These are phyloP conservation scores for Silene coronaria DNA, from an alignment of 179 eudicot species.

Conservation along the genomic window DNA sequence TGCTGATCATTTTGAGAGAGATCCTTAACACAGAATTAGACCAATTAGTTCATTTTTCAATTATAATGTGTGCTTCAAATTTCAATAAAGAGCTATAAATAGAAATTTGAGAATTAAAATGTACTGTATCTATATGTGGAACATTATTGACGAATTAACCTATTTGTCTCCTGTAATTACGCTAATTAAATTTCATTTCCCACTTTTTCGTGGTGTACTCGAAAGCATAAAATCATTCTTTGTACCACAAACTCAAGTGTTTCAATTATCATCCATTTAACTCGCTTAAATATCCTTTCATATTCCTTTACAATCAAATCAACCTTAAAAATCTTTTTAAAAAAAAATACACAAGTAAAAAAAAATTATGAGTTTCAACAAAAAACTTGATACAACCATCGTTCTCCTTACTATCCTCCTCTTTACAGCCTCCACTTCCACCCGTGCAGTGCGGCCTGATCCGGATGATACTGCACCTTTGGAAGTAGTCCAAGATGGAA, in stretches of 20 bases:
- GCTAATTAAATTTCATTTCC: not conserved
- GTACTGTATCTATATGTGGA: not conserved
- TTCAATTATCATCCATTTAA: not conserved
- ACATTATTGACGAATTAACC: not conserved
- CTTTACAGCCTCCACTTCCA: conserved; percentile 6
- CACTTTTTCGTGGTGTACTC: not conserved
- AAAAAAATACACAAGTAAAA: not conserved
- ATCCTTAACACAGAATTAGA: not conserved
- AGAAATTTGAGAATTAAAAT: not conserved
- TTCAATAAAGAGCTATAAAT: not conserved
- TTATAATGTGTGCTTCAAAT: not conserved
- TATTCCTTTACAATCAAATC: not conserved
- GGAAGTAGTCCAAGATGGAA: too few species aligned
- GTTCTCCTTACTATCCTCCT: conserved; percentile 8
- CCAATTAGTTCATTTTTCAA: too few species aligned
- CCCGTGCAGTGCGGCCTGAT: conserved; percentile 15
- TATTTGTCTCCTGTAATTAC: not conserved
- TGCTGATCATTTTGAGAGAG: not conserved
- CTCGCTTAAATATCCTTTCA: not conserved
- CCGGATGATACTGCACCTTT: conserved; percentile 10
- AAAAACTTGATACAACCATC: not conserved
- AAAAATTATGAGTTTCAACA: conserved; percentile 12
- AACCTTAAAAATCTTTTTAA: not conserved
- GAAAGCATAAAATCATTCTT: not conserved
- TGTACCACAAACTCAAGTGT: not conserved